A percentile compares a stretch with the other conserved stretches of the same genome.
Evolutionary conservation across 1,284 basidiomycete genomes (phyloP).

Genomic region (Sanghuangporus baumii): DNA sequence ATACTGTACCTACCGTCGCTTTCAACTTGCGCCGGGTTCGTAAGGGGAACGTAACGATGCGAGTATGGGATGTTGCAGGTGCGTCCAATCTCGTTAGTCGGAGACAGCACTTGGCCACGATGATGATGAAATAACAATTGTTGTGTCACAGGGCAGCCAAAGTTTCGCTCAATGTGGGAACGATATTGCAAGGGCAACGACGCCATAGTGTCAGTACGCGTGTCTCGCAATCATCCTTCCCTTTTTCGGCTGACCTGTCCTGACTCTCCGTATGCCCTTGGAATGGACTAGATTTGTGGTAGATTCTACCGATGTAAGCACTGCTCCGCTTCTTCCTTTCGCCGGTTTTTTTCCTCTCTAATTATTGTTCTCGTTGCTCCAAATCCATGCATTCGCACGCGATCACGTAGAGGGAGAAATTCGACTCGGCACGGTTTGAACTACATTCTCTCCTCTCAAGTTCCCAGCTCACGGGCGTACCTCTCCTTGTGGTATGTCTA

Average conservation of each 20-base stretch:
- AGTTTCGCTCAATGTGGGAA: slow-evolving; percentile 93
- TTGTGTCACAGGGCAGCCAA: slow-evolving; percentile 68
- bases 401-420: slow-evolving; percentile 58
- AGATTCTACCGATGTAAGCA: slow-evolving; percentile 78
- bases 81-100: slow-evolving; percentile 19
- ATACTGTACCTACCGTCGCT: slow-evolving; percentile 90
- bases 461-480: slow-evolving; percentile 71
- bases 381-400: neutral
- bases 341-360: neutral
- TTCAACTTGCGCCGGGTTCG: slow-evolving; percentile 84
- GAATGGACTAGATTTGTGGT: slow-evolving; percentile 72
- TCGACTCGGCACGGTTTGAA: slow-evolving; percentile 86
- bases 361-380: neutral
- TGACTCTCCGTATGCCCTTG: slow-evolving; percentile 13
- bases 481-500: slow-evolving; percentile 70
- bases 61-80: slow-evolving; percentile 94
- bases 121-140: neutral
- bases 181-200: slow-evolving; percentile 93
- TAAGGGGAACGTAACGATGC: slow-evolving; percentile 87
- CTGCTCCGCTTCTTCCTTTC: neutral
- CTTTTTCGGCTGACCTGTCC: slow-evolving; percentile 1
- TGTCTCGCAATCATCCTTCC: slow-evolving; percentile 14
- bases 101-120: neutral
- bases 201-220: slow-evolving; percentile 77
- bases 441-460: slow-evolving; percentile 82